These are phyloP conservation scores for Pascua sp. DNA, from an alignment of 1,284 basidiomycete genomes.

Conservation along the genomic window DNA sequence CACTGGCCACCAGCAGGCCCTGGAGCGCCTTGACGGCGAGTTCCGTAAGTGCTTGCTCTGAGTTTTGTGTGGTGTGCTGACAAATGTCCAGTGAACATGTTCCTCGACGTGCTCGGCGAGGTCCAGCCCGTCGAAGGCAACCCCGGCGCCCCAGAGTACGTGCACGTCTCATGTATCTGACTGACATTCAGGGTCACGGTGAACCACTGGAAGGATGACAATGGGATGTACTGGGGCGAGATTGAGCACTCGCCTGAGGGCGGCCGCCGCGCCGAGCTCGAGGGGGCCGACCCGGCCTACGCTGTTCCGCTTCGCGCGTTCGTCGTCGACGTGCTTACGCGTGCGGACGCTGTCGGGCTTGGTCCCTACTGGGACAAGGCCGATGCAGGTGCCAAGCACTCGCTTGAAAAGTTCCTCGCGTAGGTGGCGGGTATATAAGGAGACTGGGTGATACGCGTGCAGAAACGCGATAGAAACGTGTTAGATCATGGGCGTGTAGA, in stretches of 20 bases:
- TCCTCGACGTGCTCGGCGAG: slow-evolving; percentile 85
- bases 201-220: slow-evolving; percentile 36
- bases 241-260: slow-evolving; percentile 44
- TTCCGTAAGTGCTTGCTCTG: slow-evolving; percentile 30
- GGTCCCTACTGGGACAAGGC: slow-evolving; percentile 49
- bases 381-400: slow-evolving; percentile 40
- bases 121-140: slow-evolving; percentile 61
- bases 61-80: slow-evolving; percentile 61
- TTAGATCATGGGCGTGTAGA: no score
- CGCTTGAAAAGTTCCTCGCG: slow-evolving; percentile 40
- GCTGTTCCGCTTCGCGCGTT: slow-evolving; percentile 36
- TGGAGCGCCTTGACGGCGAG: slow-evolving; percentile 52
- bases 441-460: neutral
- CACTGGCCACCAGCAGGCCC: slow-evolving; percentile 73
- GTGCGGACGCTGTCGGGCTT: slow-evolving; percentile 38
- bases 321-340: slow-evolving; percentile 38
- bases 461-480: no score
- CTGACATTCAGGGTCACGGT: slow-evolving; percentile 22
- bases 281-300: slow-evolving; percentile 43
- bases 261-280: slow-evolving; percentile 32
- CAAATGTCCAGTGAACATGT: slow-evolving; percentile 67
- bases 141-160: slow-evolving; percentile 33
- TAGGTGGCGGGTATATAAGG: neutral
- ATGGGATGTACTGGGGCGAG: slow-evolving; percentile 32
- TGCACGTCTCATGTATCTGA: neutral